These are phyloP conservation scores for Sporothrix phasma DNA, from an alignment of 2,329 filamentous ascomycete genomes.

Conservation along the genomic window DNA sequence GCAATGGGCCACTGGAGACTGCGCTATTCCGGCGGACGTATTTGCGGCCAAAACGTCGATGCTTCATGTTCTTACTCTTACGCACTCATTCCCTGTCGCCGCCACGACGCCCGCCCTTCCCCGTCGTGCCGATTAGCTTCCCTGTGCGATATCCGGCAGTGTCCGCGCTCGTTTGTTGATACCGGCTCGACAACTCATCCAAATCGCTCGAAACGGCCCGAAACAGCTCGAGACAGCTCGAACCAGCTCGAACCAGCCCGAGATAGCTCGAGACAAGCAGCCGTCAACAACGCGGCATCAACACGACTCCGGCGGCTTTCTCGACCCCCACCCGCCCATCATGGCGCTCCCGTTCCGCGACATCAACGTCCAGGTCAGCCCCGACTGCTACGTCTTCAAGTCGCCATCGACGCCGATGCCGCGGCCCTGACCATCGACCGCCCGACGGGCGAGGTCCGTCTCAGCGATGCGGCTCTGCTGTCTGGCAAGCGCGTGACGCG, in stretches of 20 bases:
- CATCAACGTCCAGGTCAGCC: slow-evolving; percentile 89
- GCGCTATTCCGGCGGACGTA: slow-evolving; percentile 8
- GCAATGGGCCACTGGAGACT: neutral
- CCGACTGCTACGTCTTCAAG: slow-evolving; percentile 90
- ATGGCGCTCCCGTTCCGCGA: slow-evolving; percentile 69
- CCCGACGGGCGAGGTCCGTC: slow-evolving; percentile 79
- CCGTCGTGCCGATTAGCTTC: neutral
- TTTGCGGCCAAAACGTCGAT: slow-evolving; percentile 1
- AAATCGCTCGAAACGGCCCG: too few relatives aligned
- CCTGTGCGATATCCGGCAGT: neutral
- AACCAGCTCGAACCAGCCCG: neutral
- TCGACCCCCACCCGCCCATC: slow-evolving; percentile 8
- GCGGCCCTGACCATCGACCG: slow-evolving; percentile 83
- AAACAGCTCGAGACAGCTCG: neutral
- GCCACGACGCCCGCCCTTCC: neutral
- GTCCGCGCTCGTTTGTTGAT: neutral
- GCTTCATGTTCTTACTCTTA: neutral
- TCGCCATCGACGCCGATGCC: slow-evolving; percentile 84
- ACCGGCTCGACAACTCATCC: neutral
- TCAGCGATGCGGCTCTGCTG: slow-evolving; percentile 68
- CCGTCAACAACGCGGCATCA: neutral
- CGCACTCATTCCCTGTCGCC: neutral
- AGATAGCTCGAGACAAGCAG: neutral
- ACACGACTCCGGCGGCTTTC: too few relatives aligned
- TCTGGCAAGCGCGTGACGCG: slow-evolving; percentile 60